Base-by-base conservation (phyloP, 345 rosid species). In the Erysimum cheiranthoides region DNA sequence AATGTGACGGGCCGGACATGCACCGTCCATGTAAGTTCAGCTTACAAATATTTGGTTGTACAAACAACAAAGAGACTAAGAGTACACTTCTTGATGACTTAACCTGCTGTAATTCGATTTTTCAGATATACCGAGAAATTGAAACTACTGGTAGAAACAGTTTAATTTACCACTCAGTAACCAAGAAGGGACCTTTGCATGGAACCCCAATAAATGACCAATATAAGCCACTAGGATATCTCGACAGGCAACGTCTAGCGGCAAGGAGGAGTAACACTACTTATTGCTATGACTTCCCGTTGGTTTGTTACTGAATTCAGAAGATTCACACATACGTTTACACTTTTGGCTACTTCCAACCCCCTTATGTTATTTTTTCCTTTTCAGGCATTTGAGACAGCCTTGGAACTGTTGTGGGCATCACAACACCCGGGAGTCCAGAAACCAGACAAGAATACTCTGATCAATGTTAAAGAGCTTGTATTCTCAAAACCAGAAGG, bases 1-100 rank as follows among this genome's bases (percentile, higher is more conserved):
- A 96, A 96, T 70, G 88, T 93, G 77, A 89, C 97, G 57, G 98
- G 99, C 59, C 98, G 94, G 77, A 96, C 99, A 47, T 93, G 94
- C 84, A 84, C 85, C 54, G 83, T 88, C 34, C 92, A 96, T 84
- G 99, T 95, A 90, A 89, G 93, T 86, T 58, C 56, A 2, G 45
- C 54, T 74, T 69, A 11, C 39, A 70, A 21, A 34, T 54, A 45
- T 46, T 51, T 16, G 40, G 32, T 10, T 49, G 63, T 50, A 16
- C 47, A 42, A 42, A 34, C 42, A 7, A 39, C 43, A 47, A 8
- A 43, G n/a, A 50, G 57, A 62, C 27, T 61, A 56, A 39, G 62
- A 61, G 40, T 61, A 50, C 32, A 73, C 61, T 39, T 73, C 46
- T 45, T 28, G 30, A 45, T n/a, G 11, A 43, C 66, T 61, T 73